Percentiles rank a stretch among this genome's conserved stretches.
Conservation (phyloP, 495 filamentous ascomycete genomes). For the Sporormia fimetaria region DNA sequence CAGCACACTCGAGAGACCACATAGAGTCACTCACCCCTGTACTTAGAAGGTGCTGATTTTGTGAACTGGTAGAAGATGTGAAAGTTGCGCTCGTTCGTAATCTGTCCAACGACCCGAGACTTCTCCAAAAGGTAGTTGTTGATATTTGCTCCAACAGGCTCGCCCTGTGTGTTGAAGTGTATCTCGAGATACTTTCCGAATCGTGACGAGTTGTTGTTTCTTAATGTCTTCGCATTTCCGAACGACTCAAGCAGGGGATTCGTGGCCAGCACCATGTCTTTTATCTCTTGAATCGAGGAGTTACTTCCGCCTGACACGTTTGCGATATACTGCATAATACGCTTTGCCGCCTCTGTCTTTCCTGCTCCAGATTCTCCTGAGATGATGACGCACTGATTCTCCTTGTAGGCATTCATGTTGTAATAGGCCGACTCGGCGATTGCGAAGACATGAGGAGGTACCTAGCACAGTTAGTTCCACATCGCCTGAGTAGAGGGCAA, state of each 20-base stretch:
- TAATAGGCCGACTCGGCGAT: constrained; percentile 96
- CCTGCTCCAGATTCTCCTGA: constrained; percentile 97
- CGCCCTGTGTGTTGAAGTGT: constrained; percentile 87
- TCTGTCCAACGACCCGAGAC: constrained; percentile 89
- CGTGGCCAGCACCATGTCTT: constrained; percentile 97
- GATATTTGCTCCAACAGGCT: constrained; percentile 93
- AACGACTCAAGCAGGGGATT: constrained; percentile 97
- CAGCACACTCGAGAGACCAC: not conserved
- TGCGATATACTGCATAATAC: constrained; percentile 99
- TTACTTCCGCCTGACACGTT: constrained; percentile 83
- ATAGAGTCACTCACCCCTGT: constrained; percentile 48
- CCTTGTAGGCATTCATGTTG: constrained; percentile 99
- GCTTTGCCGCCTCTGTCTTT: constrained; percentile 98
- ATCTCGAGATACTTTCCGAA: constrained; percentile 98
- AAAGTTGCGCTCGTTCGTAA: constrained; percentile 91
- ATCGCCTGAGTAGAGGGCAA: not conserved
- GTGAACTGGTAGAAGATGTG: constrained; percentile 99
- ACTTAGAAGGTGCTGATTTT: constrained; percentile 79
- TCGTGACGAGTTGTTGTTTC: constrained; percentile 97
- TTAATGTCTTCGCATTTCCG: constrained; percentile 92
- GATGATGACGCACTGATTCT: constrained; percentile 99
- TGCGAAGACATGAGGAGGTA: constrained; percentile 93
- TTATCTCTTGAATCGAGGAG: constrained; percentile 91
- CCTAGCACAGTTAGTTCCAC: constrained; percentile 25
- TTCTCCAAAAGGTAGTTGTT: constrained; percentile 98